phyloP scores from a whole-genome alignment of 305 asterid genomes.

The Fraxinus latifolia region DNA sequence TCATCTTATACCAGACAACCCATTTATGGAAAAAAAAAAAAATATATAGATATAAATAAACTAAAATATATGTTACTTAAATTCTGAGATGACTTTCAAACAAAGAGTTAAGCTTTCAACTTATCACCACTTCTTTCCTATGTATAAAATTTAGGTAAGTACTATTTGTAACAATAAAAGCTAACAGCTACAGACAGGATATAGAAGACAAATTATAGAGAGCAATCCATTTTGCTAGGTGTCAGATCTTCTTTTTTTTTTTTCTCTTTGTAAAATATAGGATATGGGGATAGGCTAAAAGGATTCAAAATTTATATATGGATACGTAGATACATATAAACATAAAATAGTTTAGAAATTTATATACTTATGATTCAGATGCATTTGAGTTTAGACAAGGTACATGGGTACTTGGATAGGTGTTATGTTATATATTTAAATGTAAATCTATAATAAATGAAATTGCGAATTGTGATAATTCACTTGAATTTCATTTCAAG shows the following conservation, averaged over 20 bases:
- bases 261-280: not conserved
- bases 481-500: not conserved
- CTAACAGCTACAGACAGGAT: slow-evolving; percentile 1
- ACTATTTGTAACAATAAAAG: slow-evolving; percentile 1
- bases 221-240: not conserved
- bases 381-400: not conserved
- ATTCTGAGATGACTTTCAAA: slow-evolving; percentile 8
- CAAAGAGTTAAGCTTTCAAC: not conserved
- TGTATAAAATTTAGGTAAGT: not conserved
- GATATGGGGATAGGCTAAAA: not conserved
- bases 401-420: not conserved
- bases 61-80: not conserved
- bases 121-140: not conserved
- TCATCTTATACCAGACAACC: slow-evolving; percentile 9
- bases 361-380: not conserved
- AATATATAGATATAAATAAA: not conserved
- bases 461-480: not conserved
- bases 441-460: not conserved
- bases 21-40: not conserved
- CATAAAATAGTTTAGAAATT: not conserved
- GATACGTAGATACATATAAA: not conserved
- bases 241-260: not conserved
- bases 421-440: not conserved
- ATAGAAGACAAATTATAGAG: slow-evolving; percentile 10
- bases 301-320: not conserved